Evolutionary conservation across 805 yeast species (phyloP).

Genomic region (Zygoascus bituminiphila): DNA sequence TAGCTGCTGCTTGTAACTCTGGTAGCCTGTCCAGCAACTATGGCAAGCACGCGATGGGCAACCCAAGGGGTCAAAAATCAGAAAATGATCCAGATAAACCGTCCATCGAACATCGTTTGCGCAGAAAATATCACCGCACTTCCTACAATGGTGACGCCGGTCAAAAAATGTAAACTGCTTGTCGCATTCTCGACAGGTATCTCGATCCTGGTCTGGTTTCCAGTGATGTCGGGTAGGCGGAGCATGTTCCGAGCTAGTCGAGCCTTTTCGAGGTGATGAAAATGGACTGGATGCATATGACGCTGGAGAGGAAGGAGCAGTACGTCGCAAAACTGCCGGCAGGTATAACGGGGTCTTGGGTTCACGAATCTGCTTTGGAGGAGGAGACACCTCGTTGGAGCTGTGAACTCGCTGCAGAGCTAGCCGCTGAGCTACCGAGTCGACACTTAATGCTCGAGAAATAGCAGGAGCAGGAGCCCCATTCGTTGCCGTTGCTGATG

Average conservation of each 20-base stretch:
- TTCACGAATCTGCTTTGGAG: slow-evolving; percentile 62
- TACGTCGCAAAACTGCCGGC: slow-evolving; percentile 75
- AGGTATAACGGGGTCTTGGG: slow-evolving; percentile 81
- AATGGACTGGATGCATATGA: not conserved
- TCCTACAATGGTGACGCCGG: slow-evolving; percentile 76
- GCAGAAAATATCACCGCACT: slow-evolving; percentile 77
- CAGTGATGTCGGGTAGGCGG: slow-evolving; percentile 31
- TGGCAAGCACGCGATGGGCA: slow-evolving; percentile 63
- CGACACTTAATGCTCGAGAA: not conserved
- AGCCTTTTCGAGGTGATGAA: not conserved
- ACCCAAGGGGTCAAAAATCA: slow-evolving; percentile 55
- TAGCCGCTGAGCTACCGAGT: not conserved
- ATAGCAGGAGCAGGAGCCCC: no score
- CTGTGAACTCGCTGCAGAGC: not conserved
- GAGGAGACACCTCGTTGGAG: slow-evolving; percentile 10
- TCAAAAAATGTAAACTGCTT: slow-evolving; percentile 67
- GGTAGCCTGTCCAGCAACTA: slow-evolving; percentile 51
- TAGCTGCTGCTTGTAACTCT: slow-evolving; percentile 3
- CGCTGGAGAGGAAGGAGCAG: slow-evolving; percentile 6
- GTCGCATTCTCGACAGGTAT: slow-evolving; percentile 60
- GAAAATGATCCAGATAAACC: slow-evolving; percentile 43
- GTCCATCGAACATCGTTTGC: slow-evolving; percentile 53
- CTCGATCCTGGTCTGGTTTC: slow-evolving; percentile 57
- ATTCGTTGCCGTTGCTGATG: not conserved
- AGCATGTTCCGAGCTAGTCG: not conserved